Base-by-base conservation (phyloP, 2,329 filamentous ascomycete species). In the Aspergillus bombycis region DNA sequence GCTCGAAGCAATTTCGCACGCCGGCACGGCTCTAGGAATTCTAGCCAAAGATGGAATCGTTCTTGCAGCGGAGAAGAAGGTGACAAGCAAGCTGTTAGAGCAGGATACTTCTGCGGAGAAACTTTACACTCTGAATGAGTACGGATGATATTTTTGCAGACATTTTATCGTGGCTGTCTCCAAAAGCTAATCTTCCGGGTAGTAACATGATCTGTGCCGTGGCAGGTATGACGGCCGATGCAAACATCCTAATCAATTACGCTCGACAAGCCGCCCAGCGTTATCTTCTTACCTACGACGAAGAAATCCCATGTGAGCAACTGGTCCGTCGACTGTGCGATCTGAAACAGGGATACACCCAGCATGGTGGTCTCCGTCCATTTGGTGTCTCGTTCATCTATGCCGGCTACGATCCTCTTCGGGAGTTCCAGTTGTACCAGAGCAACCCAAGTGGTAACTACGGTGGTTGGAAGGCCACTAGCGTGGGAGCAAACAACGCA, bases 201-300 rank as follows among this genome's bases (percentile, higher is more conserved):
- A 98, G 94, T 84, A 99, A 99, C 85, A 99, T 99, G 96, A 98
- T 99, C 82, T 97, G 94, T 81, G 95, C 95, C 66, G 95, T 99
- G 65, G 95, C 95, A 74, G 95, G 95, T 77, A 98, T 99, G 94
- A 99, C 94, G 53, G 95, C 95, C 76, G 95, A 99, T 78, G 95
- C 95, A 80, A 99, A 99, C 85, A 99, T 99, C 81, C 93, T 99
- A 79, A 99, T 99, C 89, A 99, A 99, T 86, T 97, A 96, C 82
- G 96, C 95, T 78, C 93, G 95, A 73, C 93, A 97, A 87, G 91
- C 92, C 74, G 95, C 95, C 73, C 95, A 99, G 84, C 89, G 91
- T 77, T 98, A 99, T 83, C 94, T 99, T 79, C 89, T 97, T 71
- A 99, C 94, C 74, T 99, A 99, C 87, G 97, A 98, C 85, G 94